A percentile compares a stretch with the other conserved stretches of the same genome.
Evolutionary conservation across 768 basidiomycete species (phyloP).

Genomic region (Hemileccinum rubropunctum): DNA sequence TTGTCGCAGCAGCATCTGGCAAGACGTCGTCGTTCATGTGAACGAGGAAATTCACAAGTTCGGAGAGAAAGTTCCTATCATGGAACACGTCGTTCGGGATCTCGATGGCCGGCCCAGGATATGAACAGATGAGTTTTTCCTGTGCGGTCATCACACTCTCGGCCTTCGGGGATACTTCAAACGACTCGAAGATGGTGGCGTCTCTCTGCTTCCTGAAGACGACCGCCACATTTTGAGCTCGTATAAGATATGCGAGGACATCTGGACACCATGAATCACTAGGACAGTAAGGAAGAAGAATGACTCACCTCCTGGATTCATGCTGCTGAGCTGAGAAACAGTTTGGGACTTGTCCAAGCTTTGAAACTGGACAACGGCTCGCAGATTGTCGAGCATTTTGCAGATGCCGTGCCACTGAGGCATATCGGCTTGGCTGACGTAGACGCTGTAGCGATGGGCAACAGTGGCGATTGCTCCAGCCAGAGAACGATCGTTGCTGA

Average conservation of each 20-base stretch:
- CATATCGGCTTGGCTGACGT: slow-evolving; percentile 2
- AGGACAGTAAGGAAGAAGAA: background rate
- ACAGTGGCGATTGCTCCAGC: slow-evolving; percentile 17
- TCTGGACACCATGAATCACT: slow-evolving; percentile 25
- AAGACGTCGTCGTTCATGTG: slow-evolving; percentile 29
- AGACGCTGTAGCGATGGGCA: slow-evolving; percentile 17
- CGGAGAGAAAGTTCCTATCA: slow-evolving; percentile 27
- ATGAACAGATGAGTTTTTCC: slow-evolving; percentile 45
- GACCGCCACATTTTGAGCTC: slow-evolving; percentile 49
- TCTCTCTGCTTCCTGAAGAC: slow-evolving; percentile 33
- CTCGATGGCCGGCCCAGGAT: slow-evolving; percentile 44
- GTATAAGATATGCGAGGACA: slow-evolving; percentile 36
- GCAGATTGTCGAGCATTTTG: slow-evolving; percentile 30
- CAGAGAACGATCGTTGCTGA: slow-evolving; percentile 26
- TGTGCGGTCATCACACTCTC: slow-evolving; percentile 34
- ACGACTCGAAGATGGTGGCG: slow-evolving; percentile 40
- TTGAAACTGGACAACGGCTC: background rate
- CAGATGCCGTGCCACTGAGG: slow-evolving; percentile 29
- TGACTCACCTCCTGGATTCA: slow-evolving; percentile 20
- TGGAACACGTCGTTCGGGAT: slow-evolving; percentile 30
- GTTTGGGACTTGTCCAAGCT: slow-evolving; percentile 2
- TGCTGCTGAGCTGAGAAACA: slow-evolving; percentile 14
- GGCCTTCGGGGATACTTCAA: slow-evolving; percentile 41
- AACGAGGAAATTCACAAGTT: slow-evolving; percentile 38
- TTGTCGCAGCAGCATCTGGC: slow-evolving; percentile 33